Evolutionary conservation across 441 rosid species (phyloP).

Genomic region (Daphne laureola): DNA sequence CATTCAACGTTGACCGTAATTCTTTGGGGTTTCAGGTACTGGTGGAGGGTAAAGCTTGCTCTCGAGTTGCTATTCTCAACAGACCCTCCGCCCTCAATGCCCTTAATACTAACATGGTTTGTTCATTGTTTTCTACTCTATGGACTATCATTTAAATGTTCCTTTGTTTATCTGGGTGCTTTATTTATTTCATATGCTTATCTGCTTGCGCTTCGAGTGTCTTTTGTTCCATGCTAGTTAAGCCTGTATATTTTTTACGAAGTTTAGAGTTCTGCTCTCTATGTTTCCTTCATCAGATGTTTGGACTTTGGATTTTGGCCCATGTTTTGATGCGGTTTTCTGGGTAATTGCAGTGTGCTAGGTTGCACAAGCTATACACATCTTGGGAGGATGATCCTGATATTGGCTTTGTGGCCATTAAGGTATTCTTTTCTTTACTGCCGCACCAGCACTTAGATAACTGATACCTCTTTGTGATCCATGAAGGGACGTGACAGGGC

Average conservation of each 20-base stretch:
- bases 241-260: background rate
- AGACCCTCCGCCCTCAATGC: conserved; percentile 77
- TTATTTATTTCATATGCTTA: background rate
- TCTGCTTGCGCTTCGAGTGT: background rate
- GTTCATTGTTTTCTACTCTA: background rate
- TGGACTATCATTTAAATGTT: background rate
- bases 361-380: conserved; percentile 56
- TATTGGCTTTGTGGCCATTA: conserved; percentile 69
- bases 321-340: too few species aligned
- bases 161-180: background rate
- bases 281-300: background rate
- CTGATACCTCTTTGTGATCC: conserved; percentile 14
- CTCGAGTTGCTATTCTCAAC: conserved; percentile 69
- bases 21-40: conserved; percentile 36
- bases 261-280: background rate
- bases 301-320: background rate
- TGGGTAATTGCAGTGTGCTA: conserved; percentile 37
- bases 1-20: too few species aligned
- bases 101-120: conserved; percentile 61
- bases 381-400: conserved; percentile 84
- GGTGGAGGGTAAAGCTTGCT: conserved; percentile 55
- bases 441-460: background rate
- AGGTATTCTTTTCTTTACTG: conserved; percentile 30
- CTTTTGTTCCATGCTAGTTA: background rate
- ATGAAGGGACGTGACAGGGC: conserved; percentile 94